Evolutionary conservation across 768 basidiomycete species (phyloP).

Genomic region (Pleurotus tuoliensis): DNA sequence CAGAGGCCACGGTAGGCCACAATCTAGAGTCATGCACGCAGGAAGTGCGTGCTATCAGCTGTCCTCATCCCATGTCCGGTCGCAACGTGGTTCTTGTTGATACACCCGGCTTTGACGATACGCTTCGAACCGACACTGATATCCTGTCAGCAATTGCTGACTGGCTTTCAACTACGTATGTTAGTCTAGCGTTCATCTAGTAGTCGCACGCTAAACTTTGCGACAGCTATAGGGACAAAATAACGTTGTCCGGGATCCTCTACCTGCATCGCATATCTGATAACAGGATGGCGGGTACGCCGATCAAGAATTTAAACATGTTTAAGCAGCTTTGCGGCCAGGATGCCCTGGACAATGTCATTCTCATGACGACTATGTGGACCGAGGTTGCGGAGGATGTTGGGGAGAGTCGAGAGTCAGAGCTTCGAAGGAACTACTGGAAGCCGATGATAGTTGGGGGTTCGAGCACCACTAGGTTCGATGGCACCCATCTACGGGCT

Average conservation of each 20-base stretch:
- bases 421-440: constrained; percentile 5
- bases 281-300: constrained; percentile 7
- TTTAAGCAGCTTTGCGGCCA: constrained; percentile 6
- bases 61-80: constrained; percentile 10
- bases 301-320: constrained; percentile 4
- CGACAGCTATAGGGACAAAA: constrained; percentile 3
- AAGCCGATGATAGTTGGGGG: constrained; percentile 4
- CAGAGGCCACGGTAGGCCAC: constrained; percentile 18
- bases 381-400: background rate
- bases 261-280: constrained; percentile 7
- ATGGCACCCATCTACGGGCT: background rate
- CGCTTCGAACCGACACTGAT: constrained; percentile 16
- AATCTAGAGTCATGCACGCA: constrained; percentile 20
- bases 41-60: constrained; percentile 14
- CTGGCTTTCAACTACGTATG: constrained; percentile 24
- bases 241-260: constrained; percentile 4
- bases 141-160: constrained; percentile 20
- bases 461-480: constrained; percentile 1
- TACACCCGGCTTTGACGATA: constrained; percentile 28
- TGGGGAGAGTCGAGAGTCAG: background rate
- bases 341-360: constrained; percentile 5
- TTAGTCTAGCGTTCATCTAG: background rate
- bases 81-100: constrained; percentile 23
- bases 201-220: background rate
- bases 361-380: constrained; percentile 8